Percentiles rank a stretch among this genome's conserved stretches.
phyloP scores from a whole-genome alignment of 108 stramenopile genomes.

The Thalassiosira profunda region DNA sequence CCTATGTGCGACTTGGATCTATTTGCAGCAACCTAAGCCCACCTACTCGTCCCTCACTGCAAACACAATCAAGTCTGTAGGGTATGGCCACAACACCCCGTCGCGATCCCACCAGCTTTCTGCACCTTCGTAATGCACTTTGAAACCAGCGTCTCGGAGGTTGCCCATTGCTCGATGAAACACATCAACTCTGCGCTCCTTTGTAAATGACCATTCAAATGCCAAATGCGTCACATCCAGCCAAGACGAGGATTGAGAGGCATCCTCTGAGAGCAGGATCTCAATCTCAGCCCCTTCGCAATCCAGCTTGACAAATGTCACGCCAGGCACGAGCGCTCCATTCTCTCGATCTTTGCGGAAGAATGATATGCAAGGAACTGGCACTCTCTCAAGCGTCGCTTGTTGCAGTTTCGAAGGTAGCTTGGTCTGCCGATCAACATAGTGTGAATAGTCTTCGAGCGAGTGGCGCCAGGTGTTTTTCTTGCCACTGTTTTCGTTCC shows the following conservation, averaged over 20 bases:
- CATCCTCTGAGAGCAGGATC: constrained; percentile 42
- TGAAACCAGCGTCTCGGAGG: constrained; percentile 47
- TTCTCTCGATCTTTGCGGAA: constrained; percentile 16
- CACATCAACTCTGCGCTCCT: constrained; percentile 51
- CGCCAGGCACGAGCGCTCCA: constrained; percentile 39
- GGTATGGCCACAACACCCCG: constrained; percentile 56
- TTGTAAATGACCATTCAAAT: constrained; percentile 64
- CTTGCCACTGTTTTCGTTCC: constrained; percentile 50
- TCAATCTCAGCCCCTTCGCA: constrained; percentile 66
- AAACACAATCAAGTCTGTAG: constrained; percentile 57
- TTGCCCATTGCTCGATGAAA: constrained; percentile 51
- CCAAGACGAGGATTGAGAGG: constrained; percentile 37
- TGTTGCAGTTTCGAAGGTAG: constrained; percentile 46
- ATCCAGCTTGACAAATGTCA: constrained; percentile 64
- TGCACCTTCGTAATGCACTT: constrained; percentile 52
- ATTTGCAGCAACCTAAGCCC: not conserved
- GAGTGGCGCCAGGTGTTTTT: constrained; percentile 58
- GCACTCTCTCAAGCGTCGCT: constrained; percentile 26
- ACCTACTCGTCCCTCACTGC: constrained; percentile 20
- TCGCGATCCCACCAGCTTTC: constrained; percentile 67
- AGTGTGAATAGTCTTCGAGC: constrained; percentile 54
- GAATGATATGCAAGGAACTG: constrained; percentile 48
- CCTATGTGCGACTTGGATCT: too few species aligned
- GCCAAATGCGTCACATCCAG: constrained; percentile 59
- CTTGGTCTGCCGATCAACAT: constrained; percentile 43